Conservation (phyloP, 1,284 basidiomycete genomes). For the Boletus semigastroideus region DNA sequence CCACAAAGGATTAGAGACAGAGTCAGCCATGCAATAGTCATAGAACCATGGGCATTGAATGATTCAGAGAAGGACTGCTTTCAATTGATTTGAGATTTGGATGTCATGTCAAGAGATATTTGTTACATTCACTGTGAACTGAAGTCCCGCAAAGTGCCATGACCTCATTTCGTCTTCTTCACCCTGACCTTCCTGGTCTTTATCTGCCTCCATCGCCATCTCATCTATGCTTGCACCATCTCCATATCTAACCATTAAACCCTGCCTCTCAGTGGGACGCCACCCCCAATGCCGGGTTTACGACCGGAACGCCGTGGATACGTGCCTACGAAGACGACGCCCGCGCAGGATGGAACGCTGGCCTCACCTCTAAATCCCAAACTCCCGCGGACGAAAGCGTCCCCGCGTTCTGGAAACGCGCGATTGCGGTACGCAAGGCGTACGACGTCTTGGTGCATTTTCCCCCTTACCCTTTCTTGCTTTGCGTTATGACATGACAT, state of each 20-base stretch:
- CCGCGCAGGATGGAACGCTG: constrained; percentile 55
- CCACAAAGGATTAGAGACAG: no score
- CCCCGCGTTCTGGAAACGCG: constrained; percentile 57
- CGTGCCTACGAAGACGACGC: constrained; percentile 68
- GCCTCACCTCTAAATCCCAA: background rate
- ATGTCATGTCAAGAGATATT: no score
- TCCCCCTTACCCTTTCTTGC: no score
- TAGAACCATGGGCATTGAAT: no score
- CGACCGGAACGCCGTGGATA: constrained; percentile 72
- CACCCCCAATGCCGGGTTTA: constrained; percentile 61
- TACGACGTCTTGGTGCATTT: constrained; percentile 50
- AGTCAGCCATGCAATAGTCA: no score
- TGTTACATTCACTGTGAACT: no score
- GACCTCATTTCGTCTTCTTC: no score
- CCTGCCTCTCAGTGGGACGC: constrained; percentile 42
- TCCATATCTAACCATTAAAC: background rate
- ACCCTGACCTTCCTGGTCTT: no score
- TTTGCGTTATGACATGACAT: no score
- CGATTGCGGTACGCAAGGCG: constrained; percentile 53
- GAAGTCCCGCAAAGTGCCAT: no score
- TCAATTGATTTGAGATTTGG: no score
- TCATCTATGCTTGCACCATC: background rate
- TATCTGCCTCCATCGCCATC: background rate
- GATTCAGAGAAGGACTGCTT: no score
- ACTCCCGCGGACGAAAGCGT: constrained; percentile 42